Conservation (phyloP, 495 filamentous ascomycete genomes). For the Penicillium arizonense region DNA sequence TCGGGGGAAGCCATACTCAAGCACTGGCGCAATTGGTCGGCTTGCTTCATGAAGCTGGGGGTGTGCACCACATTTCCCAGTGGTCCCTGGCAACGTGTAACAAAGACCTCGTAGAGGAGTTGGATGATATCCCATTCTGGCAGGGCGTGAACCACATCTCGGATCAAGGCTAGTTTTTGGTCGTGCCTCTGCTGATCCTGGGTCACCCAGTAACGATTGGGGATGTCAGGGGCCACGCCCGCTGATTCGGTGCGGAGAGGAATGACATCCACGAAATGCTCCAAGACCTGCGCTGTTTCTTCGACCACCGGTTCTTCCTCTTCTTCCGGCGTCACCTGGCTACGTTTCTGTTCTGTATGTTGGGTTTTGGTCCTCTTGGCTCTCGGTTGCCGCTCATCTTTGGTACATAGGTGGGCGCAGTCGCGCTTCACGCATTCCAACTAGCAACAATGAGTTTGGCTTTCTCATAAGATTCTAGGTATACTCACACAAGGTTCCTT, state of each 20-base stretch:
- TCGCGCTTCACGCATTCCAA: constrained; percentile 25
- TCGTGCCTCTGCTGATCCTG: neutral
- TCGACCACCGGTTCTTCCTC: neutral
- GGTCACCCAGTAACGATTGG: constrained; percentile 8
- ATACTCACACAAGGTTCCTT: constrained; percentile 25
- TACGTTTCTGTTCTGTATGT: neutral
- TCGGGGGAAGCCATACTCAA: neutral
- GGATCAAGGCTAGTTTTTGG: constrained; percentile 11
- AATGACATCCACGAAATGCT: constrained; percentile 8
- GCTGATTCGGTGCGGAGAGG: neutral
- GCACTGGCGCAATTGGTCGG: neutral
- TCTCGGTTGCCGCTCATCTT: constrained; percentile 24
- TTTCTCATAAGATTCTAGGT: too few relatives aligned
- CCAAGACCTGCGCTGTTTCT: constrained; percentile 4
- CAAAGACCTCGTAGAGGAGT: constrained; percentile 21
- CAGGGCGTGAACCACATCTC: constrained; percentile 18
- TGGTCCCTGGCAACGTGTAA: constrained; percentile 28
- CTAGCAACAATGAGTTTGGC: constrained; percentile 2
- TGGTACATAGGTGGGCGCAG: constrained; percentile 21
- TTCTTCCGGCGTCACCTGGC: neutral
- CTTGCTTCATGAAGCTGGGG: constrained; percentile 20
- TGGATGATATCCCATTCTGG: constrained; percentile 15
- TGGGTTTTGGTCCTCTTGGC: constrained; percentile 14
- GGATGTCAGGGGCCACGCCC: constrained; percentile 1
- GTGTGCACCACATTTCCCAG: constrained; percentile 26